Evolutionary conservation across 75 land plant species (phyloP).

Genomic region (Pseudotsuga menziesii): DNA sequence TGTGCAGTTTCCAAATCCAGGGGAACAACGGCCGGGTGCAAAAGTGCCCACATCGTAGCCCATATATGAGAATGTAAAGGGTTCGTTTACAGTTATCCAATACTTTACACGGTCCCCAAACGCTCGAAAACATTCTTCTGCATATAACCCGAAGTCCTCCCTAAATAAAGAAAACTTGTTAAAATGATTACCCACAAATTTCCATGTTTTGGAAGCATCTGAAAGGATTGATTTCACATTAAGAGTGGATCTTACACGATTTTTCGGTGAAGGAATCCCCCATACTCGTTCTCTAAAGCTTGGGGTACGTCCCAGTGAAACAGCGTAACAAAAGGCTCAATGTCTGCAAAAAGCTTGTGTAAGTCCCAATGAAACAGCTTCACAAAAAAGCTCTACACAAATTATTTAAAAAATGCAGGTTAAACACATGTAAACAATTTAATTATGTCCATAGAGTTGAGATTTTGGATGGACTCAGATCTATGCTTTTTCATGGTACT

Average conservation of each 20-base stretch:
- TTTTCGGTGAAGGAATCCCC: background rate
- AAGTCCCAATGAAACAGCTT: too few species aligned
- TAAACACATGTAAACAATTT: too few species aligned
- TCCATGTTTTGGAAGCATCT: too few species aligned
- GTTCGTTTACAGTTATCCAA: constrained; percentile 14
- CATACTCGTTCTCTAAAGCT: background rate
- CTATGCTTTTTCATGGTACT: background rate
- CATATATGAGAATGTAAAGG: background rate
- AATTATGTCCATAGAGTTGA: background rate
- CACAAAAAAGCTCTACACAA: background rate
- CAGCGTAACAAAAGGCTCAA: background rate
- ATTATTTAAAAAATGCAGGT: background rate
- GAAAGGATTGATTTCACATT: too few species aligned
- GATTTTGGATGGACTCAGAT: background rate
- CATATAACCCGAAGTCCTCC: constrained; percentile 5
- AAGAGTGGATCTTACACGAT: background rate
- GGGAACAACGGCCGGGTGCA: constrained; percentile 25
- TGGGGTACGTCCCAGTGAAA: background rate
- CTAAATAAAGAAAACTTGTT: background rate
- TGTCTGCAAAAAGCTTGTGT: background rate
- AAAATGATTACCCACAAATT: too few species aligned
- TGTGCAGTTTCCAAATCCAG: constrained; percentile 23
- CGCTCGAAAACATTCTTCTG: background rate
- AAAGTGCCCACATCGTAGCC: background rate
- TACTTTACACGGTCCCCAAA: constrained; percentile 17